A percentile compares a stretch with the other conserved stretches of the same genome.
Evolutionary conservation across 164 flowering plant species (phyloP).

Genomic region (Piper betle): DNA sequence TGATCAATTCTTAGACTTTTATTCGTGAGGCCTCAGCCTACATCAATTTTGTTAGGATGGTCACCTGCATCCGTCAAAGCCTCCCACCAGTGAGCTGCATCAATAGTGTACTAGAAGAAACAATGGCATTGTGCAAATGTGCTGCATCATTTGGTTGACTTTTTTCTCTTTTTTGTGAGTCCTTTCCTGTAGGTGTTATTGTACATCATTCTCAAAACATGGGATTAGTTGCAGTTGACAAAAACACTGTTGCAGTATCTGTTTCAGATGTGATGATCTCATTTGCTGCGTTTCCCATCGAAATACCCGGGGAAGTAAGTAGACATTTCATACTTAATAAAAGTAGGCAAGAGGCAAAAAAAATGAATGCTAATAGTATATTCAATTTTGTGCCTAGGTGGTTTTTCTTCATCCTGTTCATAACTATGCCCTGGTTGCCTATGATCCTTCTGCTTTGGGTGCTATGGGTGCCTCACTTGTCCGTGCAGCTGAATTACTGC

Average conservation of each 20-base stretch:
- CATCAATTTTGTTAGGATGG: too few species aligned
- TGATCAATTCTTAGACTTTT: too few species aligned
- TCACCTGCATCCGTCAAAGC: too few species aligned
- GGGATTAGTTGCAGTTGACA: slow-evolving; percentile 85
- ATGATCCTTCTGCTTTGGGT: slow-evolving; percentile 80
- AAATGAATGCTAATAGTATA: neutral
- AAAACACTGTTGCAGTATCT: slow-evolving; percentile 83
- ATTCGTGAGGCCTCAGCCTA: too few species aligned
- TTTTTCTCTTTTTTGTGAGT: neutral
- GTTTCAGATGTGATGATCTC: slow-evolving; percentile 92
- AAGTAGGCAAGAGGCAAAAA: neutral
- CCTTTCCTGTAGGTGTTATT: neutral
- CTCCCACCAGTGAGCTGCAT: too few species aligned
- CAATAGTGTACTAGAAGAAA: too few species aligned
- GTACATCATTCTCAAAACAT: slow-evolving; percentile 51
- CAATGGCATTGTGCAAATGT: too few species aligned
- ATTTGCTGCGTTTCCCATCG: slow-evolving; percentile 93
- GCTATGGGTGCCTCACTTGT: slow-evolving; percentile 61
- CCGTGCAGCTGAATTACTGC: slow-evolving; percentile 82
- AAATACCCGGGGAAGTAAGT: slow-evolving; percentile 90
- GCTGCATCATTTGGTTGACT: too few species aligned
- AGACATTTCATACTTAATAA: neutral
- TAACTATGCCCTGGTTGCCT: slow-evolving; percentile 89
- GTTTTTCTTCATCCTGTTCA: slow-evolving; percentile 94
- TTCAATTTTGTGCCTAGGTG: slow-evolving; percentile 29